Evolutionary conservation across 2,329 filamentous ascomycete genomes (phyloP).

Genomic region (Fusarium ramigenum): DNA sequence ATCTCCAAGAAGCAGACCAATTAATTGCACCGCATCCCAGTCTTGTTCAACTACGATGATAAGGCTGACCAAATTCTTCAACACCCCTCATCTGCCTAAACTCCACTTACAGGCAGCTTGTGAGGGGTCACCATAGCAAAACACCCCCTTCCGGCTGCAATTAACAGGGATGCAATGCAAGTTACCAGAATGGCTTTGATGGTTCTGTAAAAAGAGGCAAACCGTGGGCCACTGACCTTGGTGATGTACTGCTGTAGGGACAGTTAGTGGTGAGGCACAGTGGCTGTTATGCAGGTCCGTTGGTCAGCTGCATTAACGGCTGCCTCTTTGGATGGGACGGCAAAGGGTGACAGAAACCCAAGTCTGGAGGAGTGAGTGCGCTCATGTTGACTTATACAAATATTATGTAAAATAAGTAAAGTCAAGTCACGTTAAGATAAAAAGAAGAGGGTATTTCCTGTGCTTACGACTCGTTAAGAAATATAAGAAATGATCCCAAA

Average conservation of each 20-base stretch:
- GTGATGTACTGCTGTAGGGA: neutral
- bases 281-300: neutral
- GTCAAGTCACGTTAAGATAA: fast-evolving
- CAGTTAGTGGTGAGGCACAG: neutral
- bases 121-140: neutral
- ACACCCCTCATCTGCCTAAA: neutral
- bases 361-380: neutral
- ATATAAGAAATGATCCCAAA: fast-evolving
- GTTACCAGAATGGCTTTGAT: neutral
- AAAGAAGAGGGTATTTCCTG: too few species aligned
- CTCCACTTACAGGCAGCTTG: neutral
- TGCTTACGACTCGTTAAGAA: fast-evolving
- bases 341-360: neutral
- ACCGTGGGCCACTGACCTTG: neutral
- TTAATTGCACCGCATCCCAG: neutral
- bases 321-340: neutral
- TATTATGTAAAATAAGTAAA: too few species aligned
- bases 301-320: neutral
- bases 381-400: fast-evolving
- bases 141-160: neutral
- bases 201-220: neutral
- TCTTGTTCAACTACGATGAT: neutral
- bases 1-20: neutral
- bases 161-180: neutral
- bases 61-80: neutral